phyloP scores from a whole-genome alignment of 768 basidiomycete genomes.

The Exsudoporus frostii region DNA sequence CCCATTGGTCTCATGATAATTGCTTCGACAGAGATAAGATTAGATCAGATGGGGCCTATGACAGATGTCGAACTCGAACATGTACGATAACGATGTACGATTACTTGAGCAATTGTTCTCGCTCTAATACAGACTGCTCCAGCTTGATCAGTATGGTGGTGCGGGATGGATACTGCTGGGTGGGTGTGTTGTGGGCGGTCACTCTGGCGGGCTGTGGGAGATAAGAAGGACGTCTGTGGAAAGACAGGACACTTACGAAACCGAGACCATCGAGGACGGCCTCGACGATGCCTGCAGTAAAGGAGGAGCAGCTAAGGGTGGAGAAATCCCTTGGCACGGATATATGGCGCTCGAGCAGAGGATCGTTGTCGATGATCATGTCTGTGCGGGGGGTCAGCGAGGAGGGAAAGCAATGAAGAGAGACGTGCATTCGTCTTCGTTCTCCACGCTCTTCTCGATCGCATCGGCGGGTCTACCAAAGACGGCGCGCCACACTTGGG shows the following conservation, averaged over 20 bases:
- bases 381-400: conserved; percentile 44
- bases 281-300: conserved; percentile 96
- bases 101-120: conserved; percentile 86
- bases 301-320: conserved; percentile 93
- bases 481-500: conserved; percentile 91
- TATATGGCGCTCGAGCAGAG: conserved; percentile 85
- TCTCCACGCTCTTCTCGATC: conserved; percentile 94
- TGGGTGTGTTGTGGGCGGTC: conserved; percentile 92
- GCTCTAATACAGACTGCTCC: conserved; percentile 87
- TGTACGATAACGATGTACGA: conserved; percentile 8
- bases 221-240: conserved; percentile 9
- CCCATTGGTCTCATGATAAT: neutral
- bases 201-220: conserved; percentile 83
- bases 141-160: conserved; percentile 98
- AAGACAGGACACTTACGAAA: conserved; percentile 61
- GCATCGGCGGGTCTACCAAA: conserved; percentile 94
- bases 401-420: neutral
- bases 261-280: conserved; percentile 92
- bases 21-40: conserved; percentile 11
- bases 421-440: conserved; percentile 87
- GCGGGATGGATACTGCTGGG: conserved; percentile 70
- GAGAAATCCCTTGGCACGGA: conserved; percentile 94
- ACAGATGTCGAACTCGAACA: neutral
- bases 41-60: conserved; percentile 5
- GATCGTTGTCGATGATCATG: conserved; percentile 98